These are phyloP conservation scores for Sporothrix humicola DNA, from an alignment of 2,329 filamentous ascomycete genomes.

Conservation along the genomic window DNA sequence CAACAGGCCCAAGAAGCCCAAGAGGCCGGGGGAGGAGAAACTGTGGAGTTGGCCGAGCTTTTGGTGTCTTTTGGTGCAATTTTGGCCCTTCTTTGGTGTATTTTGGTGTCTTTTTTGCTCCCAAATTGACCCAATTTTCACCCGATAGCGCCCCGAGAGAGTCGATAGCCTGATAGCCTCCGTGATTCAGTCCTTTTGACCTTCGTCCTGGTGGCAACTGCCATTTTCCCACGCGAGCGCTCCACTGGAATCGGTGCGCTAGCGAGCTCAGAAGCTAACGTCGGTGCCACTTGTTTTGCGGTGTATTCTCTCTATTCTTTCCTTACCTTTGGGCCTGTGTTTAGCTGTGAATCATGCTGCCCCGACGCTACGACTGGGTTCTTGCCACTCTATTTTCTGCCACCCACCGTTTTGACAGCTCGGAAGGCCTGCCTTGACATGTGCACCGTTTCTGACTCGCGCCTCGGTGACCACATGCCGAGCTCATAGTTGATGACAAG, in stretches of 20 bases:
- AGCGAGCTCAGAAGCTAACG: neutral
- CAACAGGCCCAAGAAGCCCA: neutral
- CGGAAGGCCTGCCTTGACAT: neutral
- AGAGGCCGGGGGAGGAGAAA: conserved; percentile 11
- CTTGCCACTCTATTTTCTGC: neutral
- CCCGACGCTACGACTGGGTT: no score
- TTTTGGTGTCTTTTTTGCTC: neutral
- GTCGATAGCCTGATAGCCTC: conserved; percentile 13
- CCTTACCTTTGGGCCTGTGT: no score
- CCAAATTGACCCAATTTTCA: conserved; percentile 3
- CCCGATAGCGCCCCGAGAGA: neutral
- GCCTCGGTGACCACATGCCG: conserved; percentile 16
- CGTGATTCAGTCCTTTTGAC: neutral
- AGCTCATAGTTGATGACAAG: neutral
- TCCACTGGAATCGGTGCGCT: neutral
- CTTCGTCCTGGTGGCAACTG: neutral
- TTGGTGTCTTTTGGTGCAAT: neutral
- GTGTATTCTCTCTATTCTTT: no score
- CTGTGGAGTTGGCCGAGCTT: neutral
- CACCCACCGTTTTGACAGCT: neutral
- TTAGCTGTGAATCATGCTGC: no score
- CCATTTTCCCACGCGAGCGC: conserved; percentile 15
- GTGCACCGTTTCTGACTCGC: conserved; percentile 11
- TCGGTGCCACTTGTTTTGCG: conserved; percentile 8
- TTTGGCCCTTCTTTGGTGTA: neutral